Conservation (phyloP, 176 grass and related monocot species). For the Miscanthus lutarioriparius region DNA sequence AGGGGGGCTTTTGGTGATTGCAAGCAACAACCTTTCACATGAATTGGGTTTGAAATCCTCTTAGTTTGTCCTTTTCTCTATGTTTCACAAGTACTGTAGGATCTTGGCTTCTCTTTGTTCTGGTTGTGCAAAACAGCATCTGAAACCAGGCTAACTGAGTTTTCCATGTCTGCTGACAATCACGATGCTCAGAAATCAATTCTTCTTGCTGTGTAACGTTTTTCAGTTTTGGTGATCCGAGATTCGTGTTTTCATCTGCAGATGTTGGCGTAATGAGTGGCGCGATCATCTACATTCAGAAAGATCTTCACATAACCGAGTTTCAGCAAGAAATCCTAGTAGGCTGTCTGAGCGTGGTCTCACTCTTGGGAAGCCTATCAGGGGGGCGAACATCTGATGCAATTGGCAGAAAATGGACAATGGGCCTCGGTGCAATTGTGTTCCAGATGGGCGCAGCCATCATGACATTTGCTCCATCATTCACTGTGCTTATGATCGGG, state of each 20-base stretch:
- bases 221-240: background rate
- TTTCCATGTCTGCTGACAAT: background rate
- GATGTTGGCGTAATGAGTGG: slow-evolving; percentile 97
- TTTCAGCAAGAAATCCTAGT: slow-evolving; percentile 88
- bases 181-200: background rate
- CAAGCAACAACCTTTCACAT: background rate
- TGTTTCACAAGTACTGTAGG: background rate
- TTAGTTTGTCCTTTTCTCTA: background rate
- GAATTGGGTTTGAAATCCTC: background rate
- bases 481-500: slow-evolving; percentile 75
- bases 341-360: slow-evolving; percentile 83
- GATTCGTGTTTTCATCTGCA: slow-evolving; percentile 41
- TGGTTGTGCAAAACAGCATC: slow-evolving; percentile 9
- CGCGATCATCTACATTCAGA: slow-evolving; percentile 80
- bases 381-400: slow-evolving; percentile 86
- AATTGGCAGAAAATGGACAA: slow-evolving; percentile 91
- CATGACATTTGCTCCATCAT: slow-evolving; percentile 92
- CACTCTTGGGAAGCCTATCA: slow-evolving; percentile 83
- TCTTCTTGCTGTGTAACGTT: background rate
- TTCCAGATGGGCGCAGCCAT: slow-evolving; percentile 73
- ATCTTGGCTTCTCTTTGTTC: background rate
- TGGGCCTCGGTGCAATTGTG: slow-evolving; percentile 77
- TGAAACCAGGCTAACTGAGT: background rate
- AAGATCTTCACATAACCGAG: slow-evolving; percentile 86
- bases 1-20: background rate